Percentiles rank a stretch among this genome's conserved stretches.
Evolutionary conservation across 2,329 filamentous ascomycete genomes (phyloP).

Genomic region (Alternaria triticimaculans): DNA sequence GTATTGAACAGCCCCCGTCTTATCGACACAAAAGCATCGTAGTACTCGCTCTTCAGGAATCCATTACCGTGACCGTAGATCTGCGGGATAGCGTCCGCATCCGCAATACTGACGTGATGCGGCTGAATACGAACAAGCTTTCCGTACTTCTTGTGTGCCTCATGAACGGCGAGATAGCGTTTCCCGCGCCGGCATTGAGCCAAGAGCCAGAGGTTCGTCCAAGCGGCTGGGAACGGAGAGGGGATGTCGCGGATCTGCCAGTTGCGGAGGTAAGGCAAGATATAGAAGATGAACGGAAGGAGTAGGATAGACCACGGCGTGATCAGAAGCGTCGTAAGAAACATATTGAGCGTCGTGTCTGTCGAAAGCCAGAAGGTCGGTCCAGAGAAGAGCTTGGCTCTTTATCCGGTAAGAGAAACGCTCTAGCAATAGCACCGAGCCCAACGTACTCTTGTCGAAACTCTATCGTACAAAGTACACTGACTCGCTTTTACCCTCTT

Average conservation of each 20-base stretch:
- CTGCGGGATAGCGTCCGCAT: constrained; percentile 75
- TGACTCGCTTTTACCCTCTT: not conserved
- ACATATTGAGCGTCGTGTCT: constrained; percentile 29
- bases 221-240: constrained; percentile 68
- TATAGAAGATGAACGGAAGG: constrained; percentile 61
- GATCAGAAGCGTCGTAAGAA: constrained; percentile 48
- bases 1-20: constrained; percentile 89
- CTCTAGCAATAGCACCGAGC: not conserved
- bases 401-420: not conserved
- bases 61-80: constrained; percentile 73
- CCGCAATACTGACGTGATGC: constrained; percentile 81
- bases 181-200: constrained; percentile 66
- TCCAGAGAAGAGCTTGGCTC: not conserved
- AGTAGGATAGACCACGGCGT: constrained; percentile 57
- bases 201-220: constrained; percentile 83
- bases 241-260: constrained; percentile 63
- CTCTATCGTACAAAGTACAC: not conserved
- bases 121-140: constrained; percentile 85
- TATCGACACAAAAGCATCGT: constrained; percentile 90
- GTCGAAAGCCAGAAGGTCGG: not conserved
- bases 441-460: not conserved
- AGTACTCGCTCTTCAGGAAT: constrained; percentile 72
- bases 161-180: constrained; percentile 66
- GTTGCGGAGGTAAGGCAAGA: constrained; percentile 67
- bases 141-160: constrained; percentile 76